Percentiles rank a stretch among this genome's conserved stretches.
These are phyloP conservation scores for Cytospora mali DNA, from an alignment of 2,329 filamentous ascomycete species.

Conservation along the genomic window DNA sequence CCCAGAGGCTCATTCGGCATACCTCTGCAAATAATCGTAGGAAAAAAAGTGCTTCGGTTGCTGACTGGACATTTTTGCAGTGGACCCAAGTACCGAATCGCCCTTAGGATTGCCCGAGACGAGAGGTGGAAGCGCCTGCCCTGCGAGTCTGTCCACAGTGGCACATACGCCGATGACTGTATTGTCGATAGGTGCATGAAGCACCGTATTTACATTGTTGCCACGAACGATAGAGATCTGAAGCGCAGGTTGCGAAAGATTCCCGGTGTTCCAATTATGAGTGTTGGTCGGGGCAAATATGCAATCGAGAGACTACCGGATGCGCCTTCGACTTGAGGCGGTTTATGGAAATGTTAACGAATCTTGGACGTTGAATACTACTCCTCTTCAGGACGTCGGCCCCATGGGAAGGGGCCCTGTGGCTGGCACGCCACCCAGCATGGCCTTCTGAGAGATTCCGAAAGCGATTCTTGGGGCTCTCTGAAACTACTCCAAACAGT, in stretches of 20 bases:
- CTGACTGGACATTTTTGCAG: background rate
- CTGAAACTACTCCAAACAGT: background rate
- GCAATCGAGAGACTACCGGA: conserved; percentile 90
- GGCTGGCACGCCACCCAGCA: background rate
- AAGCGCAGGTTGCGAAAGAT: conserved; percentile 81
- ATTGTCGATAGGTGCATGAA: conserved; percentile 75
- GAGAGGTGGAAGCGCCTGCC: conserved; percentile 83
- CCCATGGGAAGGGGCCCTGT: background rate
- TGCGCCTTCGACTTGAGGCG: conserved; percentile 65
- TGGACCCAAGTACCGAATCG: conserved; percentile 84
- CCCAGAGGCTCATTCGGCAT: too few relatives aligned
- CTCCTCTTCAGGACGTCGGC: background rate
- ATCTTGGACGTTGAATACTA: background rate
- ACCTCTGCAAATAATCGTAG: background rate
- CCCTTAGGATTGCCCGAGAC: conserved; percentile 82
- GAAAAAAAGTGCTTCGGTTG: background rate
- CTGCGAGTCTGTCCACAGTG: conserved; percentile 78
- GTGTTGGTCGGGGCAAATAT: conserved; percentile 86
- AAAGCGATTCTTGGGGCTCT: background rate
- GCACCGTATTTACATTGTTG: conserved; percentile 77
- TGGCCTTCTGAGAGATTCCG: background rate
- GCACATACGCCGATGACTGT: conserved; percentile 69
- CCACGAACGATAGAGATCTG: conserved; percentile 74
- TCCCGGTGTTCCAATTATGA: conserved; percentile 70
- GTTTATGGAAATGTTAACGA: background rate